Conservation (phyloP, 345 rosid species). For the Corchorus olitorius region DNA sequence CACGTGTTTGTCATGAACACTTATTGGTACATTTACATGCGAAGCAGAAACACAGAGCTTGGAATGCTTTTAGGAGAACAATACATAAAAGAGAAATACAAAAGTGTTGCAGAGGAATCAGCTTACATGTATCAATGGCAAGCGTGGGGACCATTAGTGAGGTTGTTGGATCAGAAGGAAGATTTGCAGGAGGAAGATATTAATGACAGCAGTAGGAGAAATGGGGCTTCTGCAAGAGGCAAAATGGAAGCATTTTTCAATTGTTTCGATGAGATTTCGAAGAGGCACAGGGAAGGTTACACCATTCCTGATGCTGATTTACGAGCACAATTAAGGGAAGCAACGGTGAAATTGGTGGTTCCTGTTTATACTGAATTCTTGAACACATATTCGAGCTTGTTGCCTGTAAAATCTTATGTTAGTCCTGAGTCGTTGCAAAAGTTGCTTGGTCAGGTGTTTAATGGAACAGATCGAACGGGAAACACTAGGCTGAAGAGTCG, state of each 20-base stretch:
- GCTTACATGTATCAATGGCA: conserved; percentile 61
- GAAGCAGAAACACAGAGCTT: conserved; percentile 55
- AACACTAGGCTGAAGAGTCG: conserved; percentile 37
- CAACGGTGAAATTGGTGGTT: conserved; percentile 47
- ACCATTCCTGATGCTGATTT: conserved; percentile 50
- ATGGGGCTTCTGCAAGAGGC: conserved; percentile 22
- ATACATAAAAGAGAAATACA: conserved; percentile 46
- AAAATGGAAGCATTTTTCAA: conserved; percentile 46
- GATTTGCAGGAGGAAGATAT: conserved; percentile 18
- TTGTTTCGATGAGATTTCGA: conserved; percentile 44
- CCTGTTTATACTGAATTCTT: conserved; percentile 46
- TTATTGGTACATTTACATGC: conserved; percentile 71
- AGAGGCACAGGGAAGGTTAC: conserved; percentile 36
- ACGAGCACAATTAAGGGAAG: conserved; percentile 55
- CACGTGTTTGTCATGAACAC: conserved; percentile 60
- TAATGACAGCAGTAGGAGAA: neutral
- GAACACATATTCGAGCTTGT: conserved; percentile 19
- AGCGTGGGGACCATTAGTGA: conserved; percentile 53
- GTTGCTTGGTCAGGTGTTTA: conserved; percentile 35
- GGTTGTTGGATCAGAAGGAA: conserved; percentile 36
- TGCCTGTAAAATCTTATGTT: conserved; percentile 27
- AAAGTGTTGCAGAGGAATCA: conserved; percentile 56
- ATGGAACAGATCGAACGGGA: conserved; percentile 25
- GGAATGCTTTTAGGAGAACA: conserved; percentile 54
- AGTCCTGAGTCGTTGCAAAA: conserved; percentile 36